phyloP scores from a whole-genome alignment of 1,284 basidiomycete genomes.

The Sporisorium sorghi region DNA sequence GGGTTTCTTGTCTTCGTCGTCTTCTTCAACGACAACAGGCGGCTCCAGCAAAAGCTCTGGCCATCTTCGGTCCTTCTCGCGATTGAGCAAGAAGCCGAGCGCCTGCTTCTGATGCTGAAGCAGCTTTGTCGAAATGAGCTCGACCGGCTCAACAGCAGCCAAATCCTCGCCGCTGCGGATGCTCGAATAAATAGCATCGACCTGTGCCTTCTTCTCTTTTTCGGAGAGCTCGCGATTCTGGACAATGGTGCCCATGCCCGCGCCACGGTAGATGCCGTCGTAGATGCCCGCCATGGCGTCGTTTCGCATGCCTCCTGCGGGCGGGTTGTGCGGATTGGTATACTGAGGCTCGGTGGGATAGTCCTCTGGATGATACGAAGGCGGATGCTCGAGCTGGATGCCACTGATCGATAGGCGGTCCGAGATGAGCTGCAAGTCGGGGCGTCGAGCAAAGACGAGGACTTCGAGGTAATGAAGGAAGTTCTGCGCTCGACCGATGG shows the following conservation, averaged over 20 bases:
- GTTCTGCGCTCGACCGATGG: conserved; percentile 37
- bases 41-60: conserved; percentile 46
- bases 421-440: conserved; percentile 84
- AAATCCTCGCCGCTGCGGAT: conserved; percentile 88
- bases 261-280: conserved; percentile 70
- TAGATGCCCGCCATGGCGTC: conserved; percentile 19
- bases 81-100: conserved; percentile 92
- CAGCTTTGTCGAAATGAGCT: conserved; percentile 86
- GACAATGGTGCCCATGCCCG: conserved; percentile 34
- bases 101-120: conserved; percentile 99
- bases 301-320: conserved; percentile 31
- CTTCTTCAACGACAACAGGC: conserved; percentile 4
- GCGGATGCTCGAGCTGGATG: conserved; percentile 84
- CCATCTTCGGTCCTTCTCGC: conserved; percentile 74
- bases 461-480: conserved; percentile 82
- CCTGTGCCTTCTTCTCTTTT: conserved; percentile 90
- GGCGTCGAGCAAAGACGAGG: conserved; percentile 90
- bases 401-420: conserved; percentile 78
- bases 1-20: not conserved
- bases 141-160: conserved; percentile 79
- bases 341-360: conserved; percentile 78
- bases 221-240: conserved; percentile 71
- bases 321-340: conserved; percentile 79
- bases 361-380: conserved; percentile 73
- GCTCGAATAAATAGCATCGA: conserved; percentile 91